A percentile compares a stretch with the other conserved stretches of the same genome.
Conservation (phyloP, 345 rosid genomes). For the Turnera subulata region DNA sequence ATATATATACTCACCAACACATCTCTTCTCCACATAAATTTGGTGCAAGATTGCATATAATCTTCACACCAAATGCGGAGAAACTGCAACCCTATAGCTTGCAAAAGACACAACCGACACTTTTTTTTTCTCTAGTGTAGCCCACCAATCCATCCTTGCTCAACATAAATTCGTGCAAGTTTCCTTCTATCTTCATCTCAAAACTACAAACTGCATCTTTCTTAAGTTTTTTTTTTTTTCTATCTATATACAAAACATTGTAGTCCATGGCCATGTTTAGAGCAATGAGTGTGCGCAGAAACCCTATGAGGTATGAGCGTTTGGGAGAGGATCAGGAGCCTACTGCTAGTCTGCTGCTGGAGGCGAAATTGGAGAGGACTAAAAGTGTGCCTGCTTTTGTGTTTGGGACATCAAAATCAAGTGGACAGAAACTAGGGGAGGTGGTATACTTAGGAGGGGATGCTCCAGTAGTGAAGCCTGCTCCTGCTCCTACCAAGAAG, state of each 20-base stretch:
- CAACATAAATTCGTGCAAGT: too few relatives aligned
- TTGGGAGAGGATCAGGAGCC: conserved; percentile 38
- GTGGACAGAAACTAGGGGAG: background rate
- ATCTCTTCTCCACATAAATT: too few relatives aligned
- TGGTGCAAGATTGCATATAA: too few relatives aligned
- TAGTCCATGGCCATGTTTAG: conserved; percentile 39
- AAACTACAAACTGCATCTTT: too few relatives aligned
- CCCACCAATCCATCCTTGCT: too few relatives aligned
- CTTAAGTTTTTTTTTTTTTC: background rate
- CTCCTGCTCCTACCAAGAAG: conserved; percentile 26
- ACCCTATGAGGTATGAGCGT: conserved; percentile 47
- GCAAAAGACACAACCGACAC: too few relatives aligned
- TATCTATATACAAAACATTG: too few relatives aligned
- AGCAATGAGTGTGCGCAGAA: conserved; percentile 51
- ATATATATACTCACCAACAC: too few relatives aligned
- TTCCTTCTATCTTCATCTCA: too few relatives aligned
- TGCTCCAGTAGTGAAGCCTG: conserved; percentile 13
- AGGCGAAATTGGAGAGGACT: conserved; percentile 37
- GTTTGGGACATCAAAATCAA: conserved; percentile 22
- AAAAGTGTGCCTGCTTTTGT: conserved; percentile 42
- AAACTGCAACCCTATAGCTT: too few relatives aligned
- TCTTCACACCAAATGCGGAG: too few relatives aligned
- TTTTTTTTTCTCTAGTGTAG: too few relatives aligned
- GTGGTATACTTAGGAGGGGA: background rate
- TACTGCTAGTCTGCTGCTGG: conserved; percentile 11